A percentile compares a stretch with the other conserved stretches of the same genome.
These are phyloP conservation scores for Diaporthe humulicola DNA, from an alignment of 2,329 filamentous ascomycete genomes.

Conservation along the genomic window DNA sequence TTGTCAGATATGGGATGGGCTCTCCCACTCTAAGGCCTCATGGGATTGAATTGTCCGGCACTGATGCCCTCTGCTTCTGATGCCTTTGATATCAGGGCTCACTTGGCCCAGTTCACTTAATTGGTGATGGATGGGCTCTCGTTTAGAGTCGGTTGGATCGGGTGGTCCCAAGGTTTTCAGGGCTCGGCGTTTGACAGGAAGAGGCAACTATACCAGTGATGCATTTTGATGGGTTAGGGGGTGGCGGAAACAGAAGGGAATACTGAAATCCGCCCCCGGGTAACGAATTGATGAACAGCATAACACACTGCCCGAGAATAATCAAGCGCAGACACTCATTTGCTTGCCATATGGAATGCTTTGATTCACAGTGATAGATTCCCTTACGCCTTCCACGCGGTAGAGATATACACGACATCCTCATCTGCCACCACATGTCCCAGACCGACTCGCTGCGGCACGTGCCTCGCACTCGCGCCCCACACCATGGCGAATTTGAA, in stretches of 20 bases:
- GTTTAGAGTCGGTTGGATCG: conserved; percentile 8
- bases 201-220: conserved; percentile 35
- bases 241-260: not conserved
- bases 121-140: not conserved
- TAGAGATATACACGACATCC: conserved; percentile 78
- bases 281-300: conserved; percentile 41
- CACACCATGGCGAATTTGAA: conserved; percentile 99
- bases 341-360: not conserved
- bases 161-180: conserved; percentile 31
- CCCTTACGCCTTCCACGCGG: conserved; percentile 70
- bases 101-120: conserved; percentile 21
- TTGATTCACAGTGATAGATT: conserved; percentile 22
- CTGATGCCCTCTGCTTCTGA: conserved; percentile 3
- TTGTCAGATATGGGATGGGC: conserved; percentile 24
- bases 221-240: conserved; percentile 15
- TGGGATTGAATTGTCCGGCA: not conserved
- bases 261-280: conserved; percentile 7
- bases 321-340: not conserved
- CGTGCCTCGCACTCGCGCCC: conserved; percentile 95
- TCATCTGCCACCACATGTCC: conserved; percentile 81
- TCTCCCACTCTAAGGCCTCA: not conserved
- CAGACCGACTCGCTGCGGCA: conserved; percentile 93
- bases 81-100: not conserved
- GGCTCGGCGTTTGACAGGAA: conserved; percentile 38
- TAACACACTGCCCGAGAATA: conserved; percentile 2